Conservation (phyloP, 768 basidiomycete species). For the Austroboletus eburneus region DNA sequence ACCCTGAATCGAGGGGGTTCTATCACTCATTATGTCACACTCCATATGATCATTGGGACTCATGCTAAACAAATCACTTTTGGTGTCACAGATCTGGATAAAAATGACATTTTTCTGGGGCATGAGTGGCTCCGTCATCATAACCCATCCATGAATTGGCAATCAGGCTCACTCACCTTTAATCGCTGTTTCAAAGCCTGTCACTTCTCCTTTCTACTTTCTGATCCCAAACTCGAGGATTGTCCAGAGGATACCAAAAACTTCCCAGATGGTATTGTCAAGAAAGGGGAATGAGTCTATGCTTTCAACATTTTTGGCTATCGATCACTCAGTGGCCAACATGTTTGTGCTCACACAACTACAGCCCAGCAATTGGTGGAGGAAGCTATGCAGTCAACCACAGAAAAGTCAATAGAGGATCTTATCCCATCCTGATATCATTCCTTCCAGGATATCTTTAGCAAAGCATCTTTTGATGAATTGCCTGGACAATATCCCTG, state of each 20-base stretch:
- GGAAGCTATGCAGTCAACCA: background rate
- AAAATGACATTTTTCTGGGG: slow-evolving; percentile 9
- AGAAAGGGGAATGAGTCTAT: slow-evolving; percentile 1
- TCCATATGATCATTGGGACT: background rate
- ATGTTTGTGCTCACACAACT: background rate
- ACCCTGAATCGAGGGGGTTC: slow-evolving; percentile 9
- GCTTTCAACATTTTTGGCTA: background rate
- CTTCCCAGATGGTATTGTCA: background rate
- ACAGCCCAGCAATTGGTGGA: background rate
- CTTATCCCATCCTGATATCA: background rate
- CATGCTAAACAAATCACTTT: background rate
- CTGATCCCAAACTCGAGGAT: background rate
- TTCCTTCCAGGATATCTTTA: background rate
- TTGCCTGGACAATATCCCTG: background rate
- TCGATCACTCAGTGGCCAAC: background rate
- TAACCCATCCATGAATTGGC: slow-evolving; percentile 2
- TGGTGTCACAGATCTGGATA: background rate
- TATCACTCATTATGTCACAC: slow-evolving; percentile 8
- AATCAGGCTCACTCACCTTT: background rate
- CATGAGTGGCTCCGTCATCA: slow-evolving; percentile 1
- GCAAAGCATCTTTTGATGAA: background rate
- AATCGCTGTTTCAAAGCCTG: slow-evolving; percentile 1
- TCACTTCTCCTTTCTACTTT: background rate
- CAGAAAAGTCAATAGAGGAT: background rate
- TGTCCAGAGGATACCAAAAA: background rate